Evolutionary conservation across 2,329 filamentous ascomycete genomes (phyloP).

Genomic region (Fusarium clavum): DNA sequence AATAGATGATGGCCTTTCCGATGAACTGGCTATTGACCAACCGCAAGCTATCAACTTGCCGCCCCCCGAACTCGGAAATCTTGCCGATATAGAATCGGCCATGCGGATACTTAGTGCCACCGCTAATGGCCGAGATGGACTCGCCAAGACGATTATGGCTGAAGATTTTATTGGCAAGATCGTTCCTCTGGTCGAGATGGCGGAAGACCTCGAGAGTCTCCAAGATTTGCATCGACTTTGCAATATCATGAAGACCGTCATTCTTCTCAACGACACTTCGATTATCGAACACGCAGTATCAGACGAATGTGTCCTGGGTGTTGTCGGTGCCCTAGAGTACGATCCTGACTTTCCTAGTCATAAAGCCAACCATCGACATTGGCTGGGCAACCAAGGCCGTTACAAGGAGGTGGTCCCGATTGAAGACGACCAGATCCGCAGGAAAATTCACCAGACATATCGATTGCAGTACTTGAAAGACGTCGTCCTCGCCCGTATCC

Average conservation of each 20-base stretch:
- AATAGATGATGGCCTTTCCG: slow-evolving; percentile 85
- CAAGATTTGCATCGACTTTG: slow-evolving; percentile 89
- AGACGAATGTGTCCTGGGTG: slow-evolving; percentile 88
- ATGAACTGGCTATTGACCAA: slow-evolving; percentile 83
- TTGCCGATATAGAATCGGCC: slow-evolving; percentile 84
- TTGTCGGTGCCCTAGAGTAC: slow-evolving; percentile 96
- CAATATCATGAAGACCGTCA: slow-evolving; percentile 97
- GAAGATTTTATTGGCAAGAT: slow-evolving; percentile 91
- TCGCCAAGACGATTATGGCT: slow-evolving; percentile 86
- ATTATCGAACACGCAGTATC: slow-evolving; percentile 96
- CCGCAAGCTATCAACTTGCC: slow-evolving; percentile 79
- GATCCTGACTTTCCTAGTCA: slow-evolving; percentile 97
- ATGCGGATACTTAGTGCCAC: slow-evolving; percentile 84
- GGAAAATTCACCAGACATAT: slow-evolving; percentile 97
- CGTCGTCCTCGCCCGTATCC: slow-evolving; percentile 94
- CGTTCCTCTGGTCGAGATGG: slow-evolving; percentile 85
- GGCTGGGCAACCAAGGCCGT: slow-evolving; percentile 86
- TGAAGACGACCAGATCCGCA: slow-evolving; percentile 81
- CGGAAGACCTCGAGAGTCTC: slow-evolving; percentile 91
- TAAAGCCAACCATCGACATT: slow-evolving; percentile 96
- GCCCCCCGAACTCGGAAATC: slow-evolving; percentile 80
- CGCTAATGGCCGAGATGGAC: slow-evolving; percentile 81
- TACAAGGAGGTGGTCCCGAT: slow-evolving; percentile 98
- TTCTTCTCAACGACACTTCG: slow-evolving; percentile 91
- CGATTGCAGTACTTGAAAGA: slow-evolving; percentile 97